Base-by-base conservation (phyloP, 73 alveolate species). In the Paramecium sonneborni region DNA sequence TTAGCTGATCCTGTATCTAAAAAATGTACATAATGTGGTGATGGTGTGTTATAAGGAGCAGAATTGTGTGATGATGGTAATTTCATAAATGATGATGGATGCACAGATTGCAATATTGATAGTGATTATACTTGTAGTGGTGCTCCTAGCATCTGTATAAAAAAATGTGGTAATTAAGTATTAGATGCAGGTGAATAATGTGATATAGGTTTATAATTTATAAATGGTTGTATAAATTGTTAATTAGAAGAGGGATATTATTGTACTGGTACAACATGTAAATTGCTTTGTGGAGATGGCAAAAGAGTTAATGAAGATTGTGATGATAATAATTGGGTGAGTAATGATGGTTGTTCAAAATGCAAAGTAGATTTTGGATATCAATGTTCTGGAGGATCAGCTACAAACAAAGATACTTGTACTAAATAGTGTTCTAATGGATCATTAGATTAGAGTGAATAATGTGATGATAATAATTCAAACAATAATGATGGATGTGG, bases 281-380 rank as follows among this genome's bases (percentile, higher is more conserved):
- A 18, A 24, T 56, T 91, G 32, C 85, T 69, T 1, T 93, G 96
- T 88, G 96, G 96, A 14, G 95, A 95, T 93, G 98, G 98, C 1
- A 76, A 86, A 26, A 89, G 92, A 55, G 35, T 82, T 43, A 57
- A 55, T 85, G 92, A 76, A 55, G 95, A 95, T 57, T 95, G 98
- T 44, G 98, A 95, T 74, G 98, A 95, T 93, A 96, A 96, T 23
- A 95, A 95, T 85, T 23, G 20, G 3, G 46, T 57, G 0, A 57
- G 76, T 76, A 92, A 93, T 21, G 98, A 95, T 93, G 98, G 98
- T 0, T 95, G 98, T 43, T 34, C 86, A 11, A 2, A 72, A n/a
- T 93, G 98, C 23, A 26, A 43, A 35, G 67, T 93, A 11, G 98
- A 95, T 43, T 62, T 35, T 20, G 98, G 96, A 32, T 95, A 58